Base-by-base conservation (phyloP, 148 eudicot genomes). In the Gaultheria prostrata region DNA sequence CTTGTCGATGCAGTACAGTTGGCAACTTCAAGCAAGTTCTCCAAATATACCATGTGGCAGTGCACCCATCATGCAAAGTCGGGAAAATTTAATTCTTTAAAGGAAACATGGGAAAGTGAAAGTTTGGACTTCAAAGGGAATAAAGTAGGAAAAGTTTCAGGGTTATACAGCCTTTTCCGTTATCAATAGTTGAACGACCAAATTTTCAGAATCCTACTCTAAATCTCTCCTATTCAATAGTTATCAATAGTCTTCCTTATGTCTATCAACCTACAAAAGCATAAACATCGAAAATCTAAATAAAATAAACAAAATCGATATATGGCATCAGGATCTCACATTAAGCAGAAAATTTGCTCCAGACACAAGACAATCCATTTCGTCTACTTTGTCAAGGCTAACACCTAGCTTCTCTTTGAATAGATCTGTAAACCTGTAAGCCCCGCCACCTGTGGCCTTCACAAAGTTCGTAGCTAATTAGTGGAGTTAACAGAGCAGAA, bases 361-460 rank as follows among this genome's bases (percentile, higher is more conserved):
- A 73, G 98, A 92, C 26, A 96, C 98, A 54, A 96, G 97, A 87
- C 98, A 93, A 76, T 90, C 70, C 98, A 94, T 94, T 89, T 96
- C 98, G 79, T 96, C 98, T 88, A 94, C 98, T 88, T 96, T 96
- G 82, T 96, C 98, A 84, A 96, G 92, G 79, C 95, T 90, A 78
- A 96, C 95, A 70, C 98, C 98, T 82, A 96, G 98, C 86, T 88
- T 90, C 83, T 96, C 98, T 89, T 96, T 96, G 80, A 96, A 96
- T 76, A 96, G 93, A 84, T 96, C 98, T 20, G 98, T 88, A 89
- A 89, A 96, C 81, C 92, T 93, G 90, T 87, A 90, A 77, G 98
- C 98, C 90, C 98, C 98, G 76, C 98, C 98, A 84, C 98, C 98
- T 86, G 98, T 96, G 75, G 98, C 98, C 98, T 96, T 90, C 87